Evolutionary conservation across 768 basidiomycete species (phyloP).

Genomic region (Mycena chlorophos): DNA sequence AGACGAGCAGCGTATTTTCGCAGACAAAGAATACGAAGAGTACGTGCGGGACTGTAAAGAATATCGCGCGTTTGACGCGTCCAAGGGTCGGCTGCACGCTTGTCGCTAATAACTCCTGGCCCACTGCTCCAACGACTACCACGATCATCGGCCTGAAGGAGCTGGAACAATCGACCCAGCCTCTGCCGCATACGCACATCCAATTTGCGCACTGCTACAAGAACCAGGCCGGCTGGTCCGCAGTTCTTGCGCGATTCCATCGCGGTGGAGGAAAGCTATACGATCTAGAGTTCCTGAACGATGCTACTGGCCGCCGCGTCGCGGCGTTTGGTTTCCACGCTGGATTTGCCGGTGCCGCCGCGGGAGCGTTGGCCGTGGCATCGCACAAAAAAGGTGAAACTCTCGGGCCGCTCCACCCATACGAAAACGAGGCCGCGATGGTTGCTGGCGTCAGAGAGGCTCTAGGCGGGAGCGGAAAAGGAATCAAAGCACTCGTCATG

Average conservation of each 20-base stretch:
- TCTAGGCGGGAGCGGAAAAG: constrained; percentile 68
- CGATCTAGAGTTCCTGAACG: constrained; percentile 93
- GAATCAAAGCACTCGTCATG: constrained; percentile 87
- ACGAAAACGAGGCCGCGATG: constrained; percentile 82
- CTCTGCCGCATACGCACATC: constrained; percentile 92
- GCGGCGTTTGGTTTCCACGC: constrained; percentile 99
- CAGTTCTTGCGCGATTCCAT: constrained; percentile 82
- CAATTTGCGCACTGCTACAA: constrained; percentile 99
- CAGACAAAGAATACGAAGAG: constrained; percentile 90
- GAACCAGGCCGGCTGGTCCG: constrained; percentile 88
- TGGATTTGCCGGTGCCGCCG: constrained; percentile 97
- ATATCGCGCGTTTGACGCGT: constrained; percentile 4
- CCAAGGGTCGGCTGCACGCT: constrained; percentile 86
- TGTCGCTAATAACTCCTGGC: constrained; percentile 88
- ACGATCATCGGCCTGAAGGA: constrained; percentile 97
- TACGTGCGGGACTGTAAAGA: constrained; percentile 43
- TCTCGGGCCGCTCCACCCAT: constrained; percentile 76
- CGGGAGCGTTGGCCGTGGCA: constrained; percentile 79
- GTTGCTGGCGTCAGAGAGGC: constrained; percentile 66
- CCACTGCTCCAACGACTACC: constrained; percentile 65
- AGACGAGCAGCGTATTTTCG: constrained; percentile 92
- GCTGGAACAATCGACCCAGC: constrained; percentile 77
- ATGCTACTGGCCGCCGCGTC: constrained; percentile 81
- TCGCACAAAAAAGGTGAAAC: constrained; percentile 58
- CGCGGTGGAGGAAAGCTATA: constrained; percentile 84